Evolutionary conservation across 345 rosid genomes (phyloP).

Genomic region (Aquilaria yunnanensis): DNA sequence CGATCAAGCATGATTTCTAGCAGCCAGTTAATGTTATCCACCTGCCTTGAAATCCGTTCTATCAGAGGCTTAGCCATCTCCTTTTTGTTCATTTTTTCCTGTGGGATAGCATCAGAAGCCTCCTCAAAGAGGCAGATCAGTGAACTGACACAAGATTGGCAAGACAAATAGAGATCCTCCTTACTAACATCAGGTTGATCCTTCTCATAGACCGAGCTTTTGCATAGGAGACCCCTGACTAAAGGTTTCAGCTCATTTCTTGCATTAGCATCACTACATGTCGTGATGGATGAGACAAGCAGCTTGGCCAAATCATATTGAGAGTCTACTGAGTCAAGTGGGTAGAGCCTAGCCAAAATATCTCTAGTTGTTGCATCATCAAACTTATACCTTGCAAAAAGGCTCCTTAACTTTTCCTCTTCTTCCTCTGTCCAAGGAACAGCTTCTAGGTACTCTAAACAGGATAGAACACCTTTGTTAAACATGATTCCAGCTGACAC

Average conservation of each 20-base stretch:
- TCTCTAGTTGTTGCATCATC: constrained; percentile 51
- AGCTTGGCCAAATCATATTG: constrained; percentile 55
- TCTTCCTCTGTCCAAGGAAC: constrained; percentile 99
- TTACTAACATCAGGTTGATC: constrained; percentile 58
- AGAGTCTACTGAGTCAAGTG: constrained; percentile 26
- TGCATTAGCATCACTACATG: constrained; percentile 54
- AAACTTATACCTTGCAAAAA: constrained; percentile 49
- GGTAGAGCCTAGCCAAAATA: constrained; percentile 56
- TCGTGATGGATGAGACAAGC: constrained; percentile 67
- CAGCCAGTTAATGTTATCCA: constrained; percentile 83
- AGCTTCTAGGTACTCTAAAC: constrained; percentile 82
- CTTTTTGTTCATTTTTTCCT: constrained; percentile 15
- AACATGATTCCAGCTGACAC: constrained; percentile 75
- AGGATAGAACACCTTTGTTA: constrained; percentile 51
- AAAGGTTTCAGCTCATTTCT: constrained; percentile 75
- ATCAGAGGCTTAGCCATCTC: constrained; percentile 54
- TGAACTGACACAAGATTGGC: constrained; percentile 47
- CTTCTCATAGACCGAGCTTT: constrained; percentile 87
- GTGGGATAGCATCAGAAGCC: constrained; percentile 26
- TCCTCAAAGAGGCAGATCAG: constrained; percentile 53
- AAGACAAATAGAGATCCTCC: constrained; percentile 59
- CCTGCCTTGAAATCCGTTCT: constrained; percentile 68
- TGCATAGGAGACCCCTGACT: constrained; percentile 80
- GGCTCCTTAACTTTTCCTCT: constrained; percentile 71
- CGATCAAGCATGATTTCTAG: constrained; percentile 71